Evolutionary conservation across 495 filamentous ascomycete species (phyloP), one percentile per base, ranked within the genome.

Genomic region (Cercophora sp.): DNA sequence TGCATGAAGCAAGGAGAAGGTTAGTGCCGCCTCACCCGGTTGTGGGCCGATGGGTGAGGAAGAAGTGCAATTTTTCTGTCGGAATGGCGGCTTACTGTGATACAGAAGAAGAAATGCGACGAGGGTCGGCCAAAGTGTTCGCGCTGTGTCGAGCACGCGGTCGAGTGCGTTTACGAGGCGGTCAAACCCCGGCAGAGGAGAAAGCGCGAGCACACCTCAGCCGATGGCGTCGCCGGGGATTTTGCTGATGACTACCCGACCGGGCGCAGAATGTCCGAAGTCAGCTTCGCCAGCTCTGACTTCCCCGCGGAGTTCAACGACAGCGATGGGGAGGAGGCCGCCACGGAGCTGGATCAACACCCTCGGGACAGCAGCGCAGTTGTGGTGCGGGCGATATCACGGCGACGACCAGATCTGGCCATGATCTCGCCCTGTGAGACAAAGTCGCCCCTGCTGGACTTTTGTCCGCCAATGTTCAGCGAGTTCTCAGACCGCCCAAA

Each of bases 51-150:
- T 19, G 24, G 8, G 26, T 16, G 10, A 13, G 16, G n/a, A 8
- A 22, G 43, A 13, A 11, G 25, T 32, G n/a, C 4, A n/a, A 4
- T 3, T 4, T 8, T 5, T 22, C 25, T 18, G 13, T 42, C 9
- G 6, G 23, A 31, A 26, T 15, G n/a, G 8, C 11, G 6, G 15
- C 27, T 6, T 37, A 49, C 46, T 23, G 46, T 16, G 5, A 18
- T 29, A 59, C 59, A 81, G 75, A 85, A 85, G 67, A 85, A 85
- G 63, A 85, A 85, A 68, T 85, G 81, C 58, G 80, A 85, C 56
- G 81, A 85, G 60, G 71, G 68, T 45, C 77, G 76, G 13, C 81
- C 81, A 2, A 66, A 73, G 49, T 85, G 81, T 63, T 70, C 77
- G 39, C 77, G 81, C 23, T 85, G 81, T 62, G 53, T 59, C 24